A percentile compares a stretch with the other conserved stretches of the same genome.
phyloP scores from a whole-genome alignment of 805 yeast genomes.

The Wickerhamomyces ciferrii region DNA sequence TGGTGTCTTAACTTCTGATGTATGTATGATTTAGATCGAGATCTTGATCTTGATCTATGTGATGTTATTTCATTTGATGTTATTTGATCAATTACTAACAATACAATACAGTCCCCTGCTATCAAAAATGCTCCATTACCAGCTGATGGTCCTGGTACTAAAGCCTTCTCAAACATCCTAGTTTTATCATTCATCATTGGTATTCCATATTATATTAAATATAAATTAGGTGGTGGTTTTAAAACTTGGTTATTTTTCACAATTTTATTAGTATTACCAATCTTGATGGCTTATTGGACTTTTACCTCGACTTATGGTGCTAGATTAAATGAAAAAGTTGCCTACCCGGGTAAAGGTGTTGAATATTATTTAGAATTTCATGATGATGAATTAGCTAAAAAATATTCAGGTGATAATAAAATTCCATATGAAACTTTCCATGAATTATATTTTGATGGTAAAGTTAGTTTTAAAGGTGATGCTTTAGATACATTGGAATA shows the following conservation, averaged over 20 bases:
- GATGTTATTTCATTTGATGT: too few species aligned
- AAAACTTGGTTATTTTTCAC: conserved; percentile 60
- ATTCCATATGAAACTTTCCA: conserved; percentile 93
- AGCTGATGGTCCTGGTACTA: conserved; percentile 88
- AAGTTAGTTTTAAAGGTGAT: conserved; percentile 86
- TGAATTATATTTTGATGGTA: conserved; percentile 77
- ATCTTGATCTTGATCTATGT: too few species aligned
- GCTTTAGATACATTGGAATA: conserved; percentile 77
- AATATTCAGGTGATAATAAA: conserved; percentile 68
- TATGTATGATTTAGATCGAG: conserved; percentile 2
- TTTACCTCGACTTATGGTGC: conserved; percentile 73
- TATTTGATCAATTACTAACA: too few species aligned
- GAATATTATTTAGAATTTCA: conserved; percentile 80
- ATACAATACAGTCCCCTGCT: conserved; percentile 43
- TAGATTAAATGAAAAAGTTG: conserved; percentile 71
- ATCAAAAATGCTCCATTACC: conserved; percentile 85
- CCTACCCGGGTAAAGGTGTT: conserved; percentile 71
- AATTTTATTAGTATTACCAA: conserved; percentile 55
- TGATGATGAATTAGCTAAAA: conserved; percentile 58
- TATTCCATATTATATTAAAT: conserved; percentile 58
- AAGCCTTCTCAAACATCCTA: conserved; percentile 61
- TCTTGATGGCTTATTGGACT: conserved; percentile 82
- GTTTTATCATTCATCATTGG: conserved; percentile 44
- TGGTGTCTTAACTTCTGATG: conserved; percentile 35
- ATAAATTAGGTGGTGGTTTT: conserved; percentile 65